A percentile compares a stretch with the other conserved stretches of the same genome.
phyloP scores from a whole-genome alignment of 2,329 filamentous ascomycete genomes.

The Penicillium sp. region DNA sequence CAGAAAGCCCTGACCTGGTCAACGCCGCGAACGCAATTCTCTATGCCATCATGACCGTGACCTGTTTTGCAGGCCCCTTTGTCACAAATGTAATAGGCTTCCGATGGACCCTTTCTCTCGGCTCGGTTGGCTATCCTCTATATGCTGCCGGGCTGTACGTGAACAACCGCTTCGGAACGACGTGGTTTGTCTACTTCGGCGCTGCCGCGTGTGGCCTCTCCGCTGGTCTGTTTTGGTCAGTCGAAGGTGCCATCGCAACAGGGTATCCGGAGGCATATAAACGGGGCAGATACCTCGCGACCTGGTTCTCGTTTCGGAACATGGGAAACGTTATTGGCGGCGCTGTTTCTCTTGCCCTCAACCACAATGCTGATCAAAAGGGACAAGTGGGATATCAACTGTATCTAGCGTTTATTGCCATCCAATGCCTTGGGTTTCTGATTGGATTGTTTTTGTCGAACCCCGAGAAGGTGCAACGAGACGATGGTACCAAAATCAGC shows the following conservation, averaged over 20 bases:
- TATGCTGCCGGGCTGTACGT: conserved; percentile 48
- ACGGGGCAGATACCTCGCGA: conserved; percentile 38
- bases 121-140: conserved; percentile 40
- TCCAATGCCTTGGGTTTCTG: conserved; percentile 46
- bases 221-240: conserved; percentile 51
- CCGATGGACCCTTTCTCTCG: conserved; percentile 35
- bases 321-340: conserved; percentile 52
- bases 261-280: conserved; percentile 47
- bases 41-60: conserved; percentile 45
- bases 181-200: conserved; percentile 50
- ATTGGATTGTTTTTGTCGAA: conserved; percentile 45
- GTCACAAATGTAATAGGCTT: conserved; percentile 42
- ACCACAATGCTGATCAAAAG: conserved; percentile 39
- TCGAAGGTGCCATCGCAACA: conserved; percentile 48
- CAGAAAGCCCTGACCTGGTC: conserved; percentile 44
- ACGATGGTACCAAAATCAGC: conserved; percentile 32
- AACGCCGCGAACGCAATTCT: conserved; percentile 49
- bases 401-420: conserved; percentile 28
- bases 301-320: conserved; percentile 46
- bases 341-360: conserved; percentile 50
- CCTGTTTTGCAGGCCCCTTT: conserved; percentile 45
- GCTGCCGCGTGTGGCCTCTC: conserved; percentile 47
- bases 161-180: conserved; percentile 28
- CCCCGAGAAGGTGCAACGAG: conserved; percentile 44
- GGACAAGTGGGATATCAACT: conserved; percentile 47